A percentile compares a stretch with the other conserved stretches of the same genome.
phyloP scores from a whole-genome alignment of 1,284 basidiomycete genomes.

The Marasmius sp. region DNA sequence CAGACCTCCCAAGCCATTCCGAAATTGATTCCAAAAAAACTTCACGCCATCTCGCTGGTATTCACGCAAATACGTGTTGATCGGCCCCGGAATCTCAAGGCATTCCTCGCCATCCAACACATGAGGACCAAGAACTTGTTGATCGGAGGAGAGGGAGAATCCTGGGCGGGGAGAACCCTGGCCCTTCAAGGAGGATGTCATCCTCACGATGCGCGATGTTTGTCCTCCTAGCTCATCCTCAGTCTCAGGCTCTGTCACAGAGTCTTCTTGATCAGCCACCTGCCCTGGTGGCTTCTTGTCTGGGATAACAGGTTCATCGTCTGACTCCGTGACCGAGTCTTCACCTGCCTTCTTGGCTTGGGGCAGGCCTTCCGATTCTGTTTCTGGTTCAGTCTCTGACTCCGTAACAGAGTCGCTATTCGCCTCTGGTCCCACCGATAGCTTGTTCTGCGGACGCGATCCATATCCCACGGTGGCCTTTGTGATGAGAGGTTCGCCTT shows the following conservation, averaged over 20 bases:
- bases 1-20: slow-evolving; percentile 64
- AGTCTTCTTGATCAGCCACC: slow-evolving; percentile 21
- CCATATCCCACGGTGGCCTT: slow-evolving; percentile 23
- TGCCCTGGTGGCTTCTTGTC: background rate
- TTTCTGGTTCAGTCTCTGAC: slow-evolving; percentile 43
- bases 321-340: background rate
- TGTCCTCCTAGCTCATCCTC: slow-evolving; percentile 23
- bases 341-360: background rate
- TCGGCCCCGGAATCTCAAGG: slow-evolving; percentile 64
- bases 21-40: slow-evolving; percentile 74
- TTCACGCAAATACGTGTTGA: slow-evolving; percentile 79
- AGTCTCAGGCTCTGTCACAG: slow-evolving; percentile 39
- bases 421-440: background rate
- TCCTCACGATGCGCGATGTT: background rate
- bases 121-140: slow-evolving; percentile 40
- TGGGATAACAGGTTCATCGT: background rate
- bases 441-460: slow-evolving; percentile 8
- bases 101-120: slow-evolving; percentile 45
- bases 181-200: slow-evolving; percentile 7
- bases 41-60: slow-evolving; percentile 83
- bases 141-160: slow-evolving; percentile 47
- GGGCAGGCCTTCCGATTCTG: background rate
- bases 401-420: slow-evolving; percentile 40
- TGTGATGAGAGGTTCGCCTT: slow-evolving; percentile 24
- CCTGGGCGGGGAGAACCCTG: slow-evolving; percentile 43